Evolutionary conservation across 371 early-diverging fungal species (phyloP).

Genomic region (Smittium mucronatum): DNA sequence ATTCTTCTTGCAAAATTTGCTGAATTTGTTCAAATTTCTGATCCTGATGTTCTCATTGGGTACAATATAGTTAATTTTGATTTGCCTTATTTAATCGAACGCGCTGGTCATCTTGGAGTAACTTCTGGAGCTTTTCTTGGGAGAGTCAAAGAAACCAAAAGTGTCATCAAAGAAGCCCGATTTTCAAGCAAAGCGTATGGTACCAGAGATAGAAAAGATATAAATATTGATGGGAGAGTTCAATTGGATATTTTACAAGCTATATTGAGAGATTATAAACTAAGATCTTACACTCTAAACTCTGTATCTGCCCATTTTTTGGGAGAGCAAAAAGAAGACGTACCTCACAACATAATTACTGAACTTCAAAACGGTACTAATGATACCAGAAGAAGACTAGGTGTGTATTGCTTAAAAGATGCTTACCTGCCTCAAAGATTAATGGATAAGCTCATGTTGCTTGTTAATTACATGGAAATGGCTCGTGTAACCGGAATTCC

Average conservation of each 20-base stretch:
- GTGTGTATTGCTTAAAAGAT: conserved; percentile 98
- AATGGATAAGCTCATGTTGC: conserved; percentile 92
- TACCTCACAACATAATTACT: conserved; percentile 96
- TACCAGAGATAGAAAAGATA: conserved; percentile 73
- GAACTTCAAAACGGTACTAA: conserved; percentile 90
- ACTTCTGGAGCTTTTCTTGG: conserved; percentile 73
- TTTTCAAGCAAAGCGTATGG: conserved; percentile 92
- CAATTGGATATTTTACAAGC: conserved; percentile 93
- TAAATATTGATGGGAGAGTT: conserved; percentile 90
- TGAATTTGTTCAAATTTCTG: conserved; percentile 69
- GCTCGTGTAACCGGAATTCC: conserved; percentile 97
- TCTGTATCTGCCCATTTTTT: conserved; percentile 95
- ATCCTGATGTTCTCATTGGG: conserved; percentile 98
- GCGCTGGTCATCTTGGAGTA: conserved; percentile 71
- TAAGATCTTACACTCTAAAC: conserved; percentile 96
- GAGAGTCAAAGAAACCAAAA: conserved; percentile 52
- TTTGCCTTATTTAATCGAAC: conserved; percentile 93
- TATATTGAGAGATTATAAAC: conserved; percentile 94
- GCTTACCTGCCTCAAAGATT: conserved; percentile 93
- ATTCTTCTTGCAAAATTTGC: conserved; percentile 82
- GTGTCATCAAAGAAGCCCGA: conserved; percentile 66
- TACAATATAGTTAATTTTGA: conserved; percentile 98
- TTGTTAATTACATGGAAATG: conserved; percentile 98
- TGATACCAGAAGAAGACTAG: conserved; percentile 94
- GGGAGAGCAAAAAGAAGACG: conserved; percentile 99